Evolutionary conservation across 2,329 filamentous ascomycete genomes (phyloP), one percentile per base, ranked within the genome.

Genomic region (Fusarium mexicanum): DNA sequence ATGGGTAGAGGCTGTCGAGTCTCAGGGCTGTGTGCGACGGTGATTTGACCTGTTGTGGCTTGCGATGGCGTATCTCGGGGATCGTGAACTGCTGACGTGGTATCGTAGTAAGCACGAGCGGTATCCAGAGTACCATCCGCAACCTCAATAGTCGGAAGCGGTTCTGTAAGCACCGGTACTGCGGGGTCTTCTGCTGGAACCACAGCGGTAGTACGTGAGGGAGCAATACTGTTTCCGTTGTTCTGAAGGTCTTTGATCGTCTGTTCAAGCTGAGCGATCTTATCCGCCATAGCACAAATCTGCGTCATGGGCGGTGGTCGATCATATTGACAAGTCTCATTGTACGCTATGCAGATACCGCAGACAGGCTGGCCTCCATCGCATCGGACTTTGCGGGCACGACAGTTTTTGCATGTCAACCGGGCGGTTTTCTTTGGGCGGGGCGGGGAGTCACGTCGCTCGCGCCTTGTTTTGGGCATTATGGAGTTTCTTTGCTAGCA

Each of bases 321-420:
- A 10, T 64, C 61, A 41, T 64, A 64, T 1, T 64, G 20, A 2
- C 61, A 64, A 2, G 41, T 24, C n/a, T 64, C 54, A 9, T 31
- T 37, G 14, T 64, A 64, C 2, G 61, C 61, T 14, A 6, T 47
- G 1, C 61, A 64, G 1, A 64, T 61, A 2, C 61, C 61, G 2
- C 61, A 64, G 2, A 47, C 5, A 6, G 61, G 61, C 6, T 64
- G 61, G 2, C 61, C 26, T 6, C 61, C 61, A 10, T 64, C 61
- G 43, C 61, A 64, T 1, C 61, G 61, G 18, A 64, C 61, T 26
- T 64, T 64, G 2, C 61, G 61, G 1, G 37, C 41, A 16, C 54
- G 54, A 4, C 61, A 64, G 11, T 37, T 37, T 17, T 61, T 64
- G n/a, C 61, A 64, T 33, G 61, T 64, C 31, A 64, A 47, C 4